Conservation (phyloP, 306 rosid species). For the Rosa persica region DNA sequence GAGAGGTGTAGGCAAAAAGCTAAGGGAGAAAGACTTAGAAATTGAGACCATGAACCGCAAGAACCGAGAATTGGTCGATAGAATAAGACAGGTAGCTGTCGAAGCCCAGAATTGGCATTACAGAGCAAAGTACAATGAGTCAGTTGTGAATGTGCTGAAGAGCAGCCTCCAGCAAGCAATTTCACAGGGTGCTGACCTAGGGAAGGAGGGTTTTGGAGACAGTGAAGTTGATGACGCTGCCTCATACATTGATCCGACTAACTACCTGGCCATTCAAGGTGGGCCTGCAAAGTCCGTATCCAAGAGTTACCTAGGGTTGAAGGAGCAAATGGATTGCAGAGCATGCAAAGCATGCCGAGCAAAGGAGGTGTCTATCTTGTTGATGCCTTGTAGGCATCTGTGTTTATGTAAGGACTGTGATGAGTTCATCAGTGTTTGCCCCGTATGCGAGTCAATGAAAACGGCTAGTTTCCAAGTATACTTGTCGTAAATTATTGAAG, state of each 20-base stretch:
- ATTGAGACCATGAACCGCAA: constrained; percentile 72
- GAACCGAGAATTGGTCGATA: constrained; percentile 75
- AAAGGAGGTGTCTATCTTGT: constrained; percentile 76
- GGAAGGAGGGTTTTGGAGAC: constrained; percentile 94
- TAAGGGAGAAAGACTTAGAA: constrained; percentile 69
- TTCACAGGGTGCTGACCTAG: constrained; percentile 81
- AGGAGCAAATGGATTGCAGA: constrained; percentile 53
- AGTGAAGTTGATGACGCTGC: constrained; percentile 82
- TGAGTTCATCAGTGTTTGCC: constrained; percentile 63
- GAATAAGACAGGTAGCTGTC: constrained; percentile 69
- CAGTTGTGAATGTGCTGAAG: constrained; percentile 68
- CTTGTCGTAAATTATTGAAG: constrained; percentile 51
- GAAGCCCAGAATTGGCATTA: constrained; percentile 91
- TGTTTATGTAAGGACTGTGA: constrained; percentile 90
- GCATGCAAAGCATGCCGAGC: constrained; percentile 73
- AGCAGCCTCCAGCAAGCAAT: constrained; percentile 84
- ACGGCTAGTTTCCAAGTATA: constrained; percentile 66
- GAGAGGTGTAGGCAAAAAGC: constrained; percentile 65
- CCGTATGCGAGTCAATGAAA: constrained; percentile 74
- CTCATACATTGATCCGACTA: constrained; percentile 60
- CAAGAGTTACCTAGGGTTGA: constrained; percentile 37
- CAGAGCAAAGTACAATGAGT: constrained; percentile 82
- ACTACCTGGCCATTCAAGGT: constrained; percentile 44
- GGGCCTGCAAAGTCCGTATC: constrained; percentile 28
- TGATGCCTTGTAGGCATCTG: constrained; percentile 92